A percentile compares a stretch with the other conserved stretches of the same genome.
phyloP scores from a whole-genome alignment of 1,284 basidiomycete species.

The Fomitopsis schrenkii region DNA sequence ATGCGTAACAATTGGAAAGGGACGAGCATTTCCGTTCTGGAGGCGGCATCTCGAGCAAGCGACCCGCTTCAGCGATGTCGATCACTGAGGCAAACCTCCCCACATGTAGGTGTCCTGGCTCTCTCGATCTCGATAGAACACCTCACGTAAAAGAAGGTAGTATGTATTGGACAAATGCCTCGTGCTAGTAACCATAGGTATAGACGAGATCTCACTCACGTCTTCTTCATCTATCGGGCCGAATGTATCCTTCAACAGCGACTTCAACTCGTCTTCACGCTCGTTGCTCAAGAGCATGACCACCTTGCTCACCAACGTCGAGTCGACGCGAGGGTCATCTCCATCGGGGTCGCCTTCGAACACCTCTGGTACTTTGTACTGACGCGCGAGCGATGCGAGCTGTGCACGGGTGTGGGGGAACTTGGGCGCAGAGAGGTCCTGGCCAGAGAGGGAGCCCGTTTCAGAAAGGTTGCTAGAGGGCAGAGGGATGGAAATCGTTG shows the following conservation, averaged over 20 bases:
- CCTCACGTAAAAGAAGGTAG: background rate
- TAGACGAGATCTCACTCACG: conserved; percentile 38
- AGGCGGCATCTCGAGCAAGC: background rate
- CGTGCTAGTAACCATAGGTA: background rate
- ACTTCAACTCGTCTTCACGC: conserved; percentile 82
- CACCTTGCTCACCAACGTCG: conserved; percentile 62
- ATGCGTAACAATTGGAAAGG: background rate
- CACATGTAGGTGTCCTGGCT: background rate
- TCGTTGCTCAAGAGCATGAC: conserved; percentile 74
- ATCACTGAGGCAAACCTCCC: background rate
- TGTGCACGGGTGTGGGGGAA: conserved; percentile 80
- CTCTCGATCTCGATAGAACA: background rate
- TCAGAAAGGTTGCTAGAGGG: conserved; percentile 19
- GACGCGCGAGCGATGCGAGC: conserved; percentile 64
- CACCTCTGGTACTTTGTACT: conserved; percentile 54
- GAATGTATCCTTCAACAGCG: conserved; percentile 61
- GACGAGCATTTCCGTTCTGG: background rate
- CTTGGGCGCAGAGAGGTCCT: conserved; percentile 30
- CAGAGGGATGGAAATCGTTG: conserved; percentile 18
- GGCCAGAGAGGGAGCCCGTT: conserved; percentile 14
- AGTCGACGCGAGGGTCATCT: conserved; percentile 53
- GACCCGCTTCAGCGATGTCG: background rate
- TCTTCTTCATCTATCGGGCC: conserved; percentile 69
- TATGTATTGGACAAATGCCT: background rate
- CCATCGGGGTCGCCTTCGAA: conserved; percentile 54